Conservation (phyloP, 2,329 filamentous ascomycete genomes). For the Neurospora crassa region DNA sequence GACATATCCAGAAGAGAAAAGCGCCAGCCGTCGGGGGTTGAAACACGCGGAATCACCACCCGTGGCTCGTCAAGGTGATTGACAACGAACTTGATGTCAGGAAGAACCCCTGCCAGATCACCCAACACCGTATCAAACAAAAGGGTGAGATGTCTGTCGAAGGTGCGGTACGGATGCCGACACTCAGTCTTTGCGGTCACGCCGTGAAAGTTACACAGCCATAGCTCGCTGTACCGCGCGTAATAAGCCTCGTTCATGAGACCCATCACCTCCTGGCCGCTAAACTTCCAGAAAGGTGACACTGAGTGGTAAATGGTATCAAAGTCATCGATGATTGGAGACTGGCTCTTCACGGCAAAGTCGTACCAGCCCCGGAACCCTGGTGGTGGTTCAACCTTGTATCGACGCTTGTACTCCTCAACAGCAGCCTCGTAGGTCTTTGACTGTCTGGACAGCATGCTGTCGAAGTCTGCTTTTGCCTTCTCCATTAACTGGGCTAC, state of each 20-base stretch:
- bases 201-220: slow-evolving; percentile 22
- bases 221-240: slow-evolving; percentile 24
- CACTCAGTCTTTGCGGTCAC: slow-evolving; percentile 22
- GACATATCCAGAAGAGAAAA: slow-evolving; percentile 22
- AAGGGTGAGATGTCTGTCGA: slow-evolving; percentile 24
- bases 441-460: slow-evolving; percentile 28
- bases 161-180: slow-evolving; percentile 22
- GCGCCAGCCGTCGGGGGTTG: not conserved
- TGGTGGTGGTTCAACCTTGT: slow-evolving; percentile 31
- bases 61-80: slow-evolving; percentile 40
- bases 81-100: slow-evolving; percentile 32
- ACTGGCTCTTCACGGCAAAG: slow-evolving; percentile 29
- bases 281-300: slow-evolving; percentile 30
- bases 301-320: slow-evolving; percentile 32
- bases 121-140: slow-evolving; percentile 24
- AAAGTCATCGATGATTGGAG: slow-evolving; percentile 41
- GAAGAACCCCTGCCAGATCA: slow-evolving; percentile 18
- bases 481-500: slow-evolving; percentile 23
- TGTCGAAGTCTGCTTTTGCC: slow-evolving; percentile 23
- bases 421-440: slow-evolving; percentile 24
- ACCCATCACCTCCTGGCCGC: slow-evolving; percentile 23
- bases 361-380: slow-evolving; percentile 38
- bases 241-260: slow-evolving; percentile 20
- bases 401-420: slow-evolving; percentile 33
- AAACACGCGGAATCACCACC: slow-evolving; percentile 24